Percentiles rank a stretch among this genome's conserved stretches.
Evolutionary conservation across 345 rosid species (phyloP).

Genomic region (Eucalyptus melliodora): DNA sequence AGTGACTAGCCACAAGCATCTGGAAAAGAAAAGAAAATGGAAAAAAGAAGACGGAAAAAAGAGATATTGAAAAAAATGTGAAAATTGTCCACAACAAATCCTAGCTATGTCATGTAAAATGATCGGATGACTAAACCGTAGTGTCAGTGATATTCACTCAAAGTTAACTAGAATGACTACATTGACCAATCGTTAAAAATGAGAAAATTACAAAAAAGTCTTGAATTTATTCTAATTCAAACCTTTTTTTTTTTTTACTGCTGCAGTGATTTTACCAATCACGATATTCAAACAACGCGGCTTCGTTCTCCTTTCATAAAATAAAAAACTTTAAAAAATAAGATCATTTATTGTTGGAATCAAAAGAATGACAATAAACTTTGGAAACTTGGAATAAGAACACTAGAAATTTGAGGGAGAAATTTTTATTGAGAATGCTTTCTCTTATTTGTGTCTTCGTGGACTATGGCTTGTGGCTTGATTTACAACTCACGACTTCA

Average conservation of each 20-base stretch:
- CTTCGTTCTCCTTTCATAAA: background rate
- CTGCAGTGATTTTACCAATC: background rate
- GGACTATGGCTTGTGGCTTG: no score
- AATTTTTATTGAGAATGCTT: no score
- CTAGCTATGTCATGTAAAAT: no score
- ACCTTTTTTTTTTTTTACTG: rapidly evolving
- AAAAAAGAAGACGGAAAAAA: rapidly evolving
- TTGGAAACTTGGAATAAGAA: no score
- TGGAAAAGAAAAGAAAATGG: background rate
- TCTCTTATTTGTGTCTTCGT: no score
- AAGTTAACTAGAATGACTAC: background rate
- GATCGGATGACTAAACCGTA: rapidly evolving
- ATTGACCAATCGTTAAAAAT: background rate
- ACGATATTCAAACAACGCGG: background rate
- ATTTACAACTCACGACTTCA: no score
- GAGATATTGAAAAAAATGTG: background rate
- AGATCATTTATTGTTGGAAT: background rate
- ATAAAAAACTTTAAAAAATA: background rate
- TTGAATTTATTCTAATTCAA: no score
- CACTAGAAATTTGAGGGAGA: no score
- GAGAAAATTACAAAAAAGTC: no score
- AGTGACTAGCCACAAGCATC: rapidly evolving
- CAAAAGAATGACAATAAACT: no score
- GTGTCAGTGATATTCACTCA: background rate
- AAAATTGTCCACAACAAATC: background rate